phyloP scores from a whole-genome alignment of 306 rosid species.

The Vigna radiata region DNA sequence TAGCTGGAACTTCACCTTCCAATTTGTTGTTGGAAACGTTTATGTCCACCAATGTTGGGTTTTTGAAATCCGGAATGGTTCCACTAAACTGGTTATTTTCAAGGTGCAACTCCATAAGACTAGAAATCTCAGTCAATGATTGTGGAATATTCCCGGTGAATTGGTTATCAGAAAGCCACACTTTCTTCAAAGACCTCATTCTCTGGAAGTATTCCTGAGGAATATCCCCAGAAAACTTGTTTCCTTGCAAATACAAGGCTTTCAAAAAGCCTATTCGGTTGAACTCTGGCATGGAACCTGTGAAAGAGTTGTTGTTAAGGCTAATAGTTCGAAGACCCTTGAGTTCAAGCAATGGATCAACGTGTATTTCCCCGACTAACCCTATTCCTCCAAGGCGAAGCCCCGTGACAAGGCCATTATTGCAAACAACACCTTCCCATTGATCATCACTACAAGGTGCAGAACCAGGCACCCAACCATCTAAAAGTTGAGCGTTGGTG shows the following conservation, averaged over 20 bases:
- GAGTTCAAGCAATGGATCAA: slow-evolving; percentile 55
- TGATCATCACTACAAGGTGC: slow-evolving; percentile 50
- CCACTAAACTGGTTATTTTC: slow-evolving; percentile 76
- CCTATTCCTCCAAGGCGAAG: slow-evolving; percentile 63
- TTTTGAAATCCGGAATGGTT: slow-evolving; percentile 49
- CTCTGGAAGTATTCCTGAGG: slow-evolving; percentile 55
- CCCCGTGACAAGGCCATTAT: slow-evolving; percentile 57
- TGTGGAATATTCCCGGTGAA: slow-evolving; percentile 66
- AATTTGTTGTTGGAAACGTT: slow-evolving; percentile 71
- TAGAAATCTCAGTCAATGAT: slow-evolving; percentile 55
- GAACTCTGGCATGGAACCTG: slow-evolving; percentile 72
- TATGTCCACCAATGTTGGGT: slow-evolving; percentile 41
- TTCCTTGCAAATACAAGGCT: slow-evolving; percentile 63
- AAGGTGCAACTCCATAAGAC: slow-evolving; percentile 61
- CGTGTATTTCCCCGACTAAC: slow-evolving; percentile 53
- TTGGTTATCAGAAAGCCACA: slow-evolving; percentile 65
- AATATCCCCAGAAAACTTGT: slow-evolving; percentile 75
- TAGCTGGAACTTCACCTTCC: slow-evolving; percentile 70
- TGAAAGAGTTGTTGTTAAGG: slow-evolving; percentile 61
- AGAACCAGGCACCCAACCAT: slow-evolving; percentile 54
- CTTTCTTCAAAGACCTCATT: slow-evolving; percentile 72
- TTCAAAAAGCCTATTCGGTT: slow-evolving; percentile 60
- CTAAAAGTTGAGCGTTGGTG: slow-evolving; percentile 46
- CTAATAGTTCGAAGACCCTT: slow-evolving; percentile 59
- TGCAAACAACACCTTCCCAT: slow-evolving; percentile 67